phyloP scores from a whole-genome alignment of 805 yeast genomes.

The Myxozyma udenii region DNA sequence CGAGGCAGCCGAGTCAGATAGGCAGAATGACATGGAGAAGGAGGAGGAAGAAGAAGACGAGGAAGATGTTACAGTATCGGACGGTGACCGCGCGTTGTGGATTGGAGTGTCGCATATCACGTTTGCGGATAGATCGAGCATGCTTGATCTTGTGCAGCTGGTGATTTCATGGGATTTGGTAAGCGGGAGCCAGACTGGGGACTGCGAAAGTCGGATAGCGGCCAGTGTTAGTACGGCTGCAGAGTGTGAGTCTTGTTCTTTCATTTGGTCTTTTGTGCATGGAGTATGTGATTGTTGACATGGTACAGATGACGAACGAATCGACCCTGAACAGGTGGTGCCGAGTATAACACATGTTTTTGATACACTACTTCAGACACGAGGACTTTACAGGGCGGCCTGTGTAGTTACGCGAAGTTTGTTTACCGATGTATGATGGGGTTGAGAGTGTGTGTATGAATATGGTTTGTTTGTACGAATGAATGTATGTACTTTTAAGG shows the following conservation, averaged over 20 bases:
- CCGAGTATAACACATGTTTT: slow-evolving; percentile 13
- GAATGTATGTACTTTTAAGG: not conserved
- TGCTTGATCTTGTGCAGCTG: slow-evolving; percentile 4
- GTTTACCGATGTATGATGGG: slow-evolving; percentile 1
- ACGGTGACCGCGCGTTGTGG: no score
- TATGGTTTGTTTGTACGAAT: not conserved
- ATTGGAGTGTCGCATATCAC: slow-evolving; percentile 11
- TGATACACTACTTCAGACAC: slow-evolving; percentile 6
- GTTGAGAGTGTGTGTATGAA: not conserved
- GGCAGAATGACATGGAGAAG: not conserved
- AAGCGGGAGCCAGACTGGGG: slow-evolving; percentile 21
- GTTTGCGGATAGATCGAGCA: not conserved
- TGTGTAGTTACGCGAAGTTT: slow-evolving; percentile 16
- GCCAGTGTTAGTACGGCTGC: slow-evolving; percentile 12
- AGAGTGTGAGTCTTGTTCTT: slow-evolving; percentile 21
- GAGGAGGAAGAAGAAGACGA: slow-evolving; percentile 4
- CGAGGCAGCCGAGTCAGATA: not conserved
- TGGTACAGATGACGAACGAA: slow-evolving; percentile 11
- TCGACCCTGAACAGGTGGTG: slow-evolving; percentile 8
- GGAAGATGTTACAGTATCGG: not conserved
- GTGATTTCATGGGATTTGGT: slow-evolving; percentile 20
- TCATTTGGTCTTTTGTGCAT: no score
- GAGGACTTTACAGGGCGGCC: slow-evolving; percentile 19
- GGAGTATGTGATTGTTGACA: not conserved
- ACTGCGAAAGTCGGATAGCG: slow-evolving; percentile 8